Evolutionary conservation across 768 basidiomycete species (phyloP), one percentile per base, ranked within the genome.

Genomic region (Tulasnella sp.): DNA sequence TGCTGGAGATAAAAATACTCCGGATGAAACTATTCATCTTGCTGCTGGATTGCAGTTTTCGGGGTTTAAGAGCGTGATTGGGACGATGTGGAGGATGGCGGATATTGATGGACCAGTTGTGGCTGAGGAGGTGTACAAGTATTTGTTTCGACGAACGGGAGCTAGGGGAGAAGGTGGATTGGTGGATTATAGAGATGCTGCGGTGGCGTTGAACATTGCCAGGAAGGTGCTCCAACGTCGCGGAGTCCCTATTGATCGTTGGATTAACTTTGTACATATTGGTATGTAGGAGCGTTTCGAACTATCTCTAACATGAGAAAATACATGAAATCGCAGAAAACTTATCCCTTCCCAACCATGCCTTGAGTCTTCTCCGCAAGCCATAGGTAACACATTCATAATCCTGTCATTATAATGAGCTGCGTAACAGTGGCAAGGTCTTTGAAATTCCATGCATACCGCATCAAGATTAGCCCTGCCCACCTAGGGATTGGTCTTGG

Each of bases 231-330:
- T 45, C 12, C 16, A 16, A n/a, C 16, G 16, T 22, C 24, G 16
- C 15, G 6, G 27, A 9, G 43, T 45, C n/a, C 43, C 20, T 12
- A 12, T 31, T 5, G 28, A 6, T 7, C 24, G 43, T 16, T 25
- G 22, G 43, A 45, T 45, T 9, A 45, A 27, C 43, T 45, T 45
- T 24, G 43, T 45, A 7, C 43, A 45, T 24, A 25, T 19, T 25
- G 43, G 20, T 20, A 29, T 31, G 12, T 45, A 45, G 45, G 31
- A 32, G 13, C 31, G 24, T 33, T 33, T 45, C 6, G 31, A 29
- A 4, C 22, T 29, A 15, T 32, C 45, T 7, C 31, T 33, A 27
- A 32, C 20, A 22, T 45, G 31, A 29, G 45, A 29, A 8, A 32
- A 22, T 33, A 45, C 45, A 29, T n/a, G n/a, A n/a, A n/a, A n/a